These are phyloP conservation scores for Vitis hybrid DNA, from an alignment of 177 flowering plant species.

Conservation along the genomic window DNA sequence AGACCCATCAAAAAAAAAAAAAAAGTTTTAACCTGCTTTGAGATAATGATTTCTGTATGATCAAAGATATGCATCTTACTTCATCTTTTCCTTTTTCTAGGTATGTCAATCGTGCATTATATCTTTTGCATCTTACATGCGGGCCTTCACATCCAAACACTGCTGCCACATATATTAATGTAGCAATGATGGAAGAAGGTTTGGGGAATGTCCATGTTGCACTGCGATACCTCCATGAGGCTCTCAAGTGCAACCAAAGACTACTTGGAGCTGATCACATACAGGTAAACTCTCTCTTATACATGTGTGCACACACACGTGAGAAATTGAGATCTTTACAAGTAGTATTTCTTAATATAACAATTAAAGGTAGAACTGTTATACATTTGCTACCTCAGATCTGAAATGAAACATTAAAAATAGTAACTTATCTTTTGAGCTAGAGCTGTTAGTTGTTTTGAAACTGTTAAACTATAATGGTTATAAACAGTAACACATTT, in stretches of 20 bases:
- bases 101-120: conserved; percentile 91
- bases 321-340: no score
- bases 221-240: conserved; percentile 87
- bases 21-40: neutral
- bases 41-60: neutral
- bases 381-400: no score
- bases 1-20: no score
- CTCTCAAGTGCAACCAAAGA: conserved; percentile 88
- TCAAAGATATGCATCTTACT: neutral
- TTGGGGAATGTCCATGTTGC: conserved; percentile 90
- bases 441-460: no score
- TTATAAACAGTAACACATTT: no score
- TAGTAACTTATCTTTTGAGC: no score
- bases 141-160: conserved; percentile 96
- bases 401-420: no score
- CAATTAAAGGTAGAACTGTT: no score
- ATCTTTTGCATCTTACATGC: conserved; percentile 87
- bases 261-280: conserved; percentile 92
- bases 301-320: no score
- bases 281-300: conserved; percentile 48
- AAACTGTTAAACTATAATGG: no score
- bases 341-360: no score
- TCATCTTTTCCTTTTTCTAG: conserved; percentile 26
- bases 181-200: conserved; percentile 99
- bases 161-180: conserved; percentile 93